phyloP scores from a whole-genome alignment of 1,284 basidiomycete genomes.

The Leccinum fallax region DNA sequence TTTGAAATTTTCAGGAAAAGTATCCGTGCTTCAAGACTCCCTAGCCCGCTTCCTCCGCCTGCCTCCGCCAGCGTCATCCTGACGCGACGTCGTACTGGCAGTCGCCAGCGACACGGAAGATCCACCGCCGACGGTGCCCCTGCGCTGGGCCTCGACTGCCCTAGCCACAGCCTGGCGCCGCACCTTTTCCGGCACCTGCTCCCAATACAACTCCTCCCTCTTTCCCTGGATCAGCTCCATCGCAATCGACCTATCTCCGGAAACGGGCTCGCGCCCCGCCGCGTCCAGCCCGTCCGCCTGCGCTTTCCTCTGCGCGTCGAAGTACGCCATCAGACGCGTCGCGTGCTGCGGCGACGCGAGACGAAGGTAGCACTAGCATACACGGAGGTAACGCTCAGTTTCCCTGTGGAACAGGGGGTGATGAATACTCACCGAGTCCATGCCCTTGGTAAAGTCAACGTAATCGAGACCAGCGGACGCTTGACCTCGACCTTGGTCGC shows the following conservation, averaged over 20 bases:
- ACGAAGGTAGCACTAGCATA: constrained; percentile 71
- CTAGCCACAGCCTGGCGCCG: constrained; percentile 60
- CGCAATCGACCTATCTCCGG: constrained; percentile 38
- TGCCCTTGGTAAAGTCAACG: constrained; percentile 76
- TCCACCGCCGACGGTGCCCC: neutral
- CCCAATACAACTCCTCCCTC: constrained; percentile 75
- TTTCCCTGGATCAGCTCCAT: constrained; percentile 61
- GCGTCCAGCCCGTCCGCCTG: constrained; percentile 58
- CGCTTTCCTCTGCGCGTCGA: constrained; percentile 37
- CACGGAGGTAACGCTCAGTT: neutral
- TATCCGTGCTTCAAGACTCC: neutral
- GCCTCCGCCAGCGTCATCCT: constrained; percentile 5
- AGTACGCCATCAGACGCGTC: constrained; percentile 46
- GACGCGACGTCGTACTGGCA: constrained; percentile 5
- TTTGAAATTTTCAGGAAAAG: too few relatives aligned
- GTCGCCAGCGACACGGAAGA: neutral
- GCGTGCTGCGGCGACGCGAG: constrained; percentile 55
- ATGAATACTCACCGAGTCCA: constrained; percentile 56
- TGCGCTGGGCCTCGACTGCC: constrained; percentile 21
- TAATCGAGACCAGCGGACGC: constrained; percentile 58
- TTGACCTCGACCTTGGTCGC: constrained; percentile 1
- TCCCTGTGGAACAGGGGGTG: neutral
- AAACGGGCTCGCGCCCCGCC: constrained; percentile 29
- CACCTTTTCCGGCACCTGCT: constrained; percentile 73
- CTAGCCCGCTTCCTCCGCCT: neutral